Conservation (phyloP, 2,329 filamentous ascomycete genomes). For the Fusarium equiseti region DNA sequence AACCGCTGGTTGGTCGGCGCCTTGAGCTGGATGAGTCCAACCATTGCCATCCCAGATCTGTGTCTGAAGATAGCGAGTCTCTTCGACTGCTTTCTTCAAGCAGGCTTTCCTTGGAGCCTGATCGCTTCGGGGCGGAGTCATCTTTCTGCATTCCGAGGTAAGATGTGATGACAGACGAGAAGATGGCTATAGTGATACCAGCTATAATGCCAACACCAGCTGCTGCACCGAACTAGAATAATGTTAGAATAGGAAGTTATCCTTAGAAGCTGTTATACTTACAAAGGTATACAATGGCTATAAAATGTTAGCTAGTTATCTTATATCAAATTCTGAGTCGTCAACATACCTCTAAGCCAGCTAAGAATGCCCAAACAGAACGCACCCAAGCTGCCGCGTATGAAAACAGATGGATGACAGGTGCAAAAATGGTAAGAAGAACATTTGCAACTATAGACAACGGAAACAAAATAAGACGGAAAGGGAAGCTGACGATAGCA, state of each 20-base stretch:
- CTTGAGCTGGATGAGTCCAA: conserved; percentile 53
- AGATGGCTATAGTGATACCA: conserved; percentile 70
- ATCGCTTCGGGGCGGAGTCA: conserved; percentile 17
- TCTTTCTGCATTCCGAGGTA: conserved; percentile 59
- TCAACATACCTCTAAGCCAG: conserved; percentile 53
- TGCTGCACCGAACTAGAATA: conserved; percentile 69
- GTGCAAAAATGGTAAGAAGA: conserved; percentile 53
- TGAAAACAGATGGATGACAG: conserved; percentile 52
- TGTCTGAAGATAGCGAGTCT: conserved; percentile 47
- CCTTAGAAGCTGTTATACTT: conserved; percentile 14
- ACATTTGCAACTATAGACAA: conserved; percentile 46
- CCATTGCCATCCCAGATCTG: conserved; percentile 56
- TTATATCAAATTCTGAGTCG: not conserved
- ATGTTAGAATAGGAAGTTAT: not conserved
- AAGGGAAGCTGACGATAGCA: conserved; percentile 47
- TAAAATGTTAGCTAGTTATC: conserved; percentile 6
- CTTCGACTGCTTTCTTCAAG: conserved; percentile 31
- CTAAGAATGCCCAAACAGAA: conserved; percentile 47
- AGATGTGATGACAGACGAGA: conserved; percentile 67
- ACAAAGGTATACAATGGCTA: conserved; percentile 61
- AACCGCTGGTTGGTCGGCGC: conserved; percentile 58
- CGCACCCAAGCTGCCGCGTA: conserved; percentile 44
- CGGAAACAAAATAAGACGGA: conserved; percentile 50
- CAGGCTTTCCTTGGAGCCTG: conserved; percentile 30
- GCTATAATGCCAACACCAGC: conserved; percentile 73